Base-by-base conservation (phyloP, 305 asterid genomes). In the Coffea humblotiana region DNA sequence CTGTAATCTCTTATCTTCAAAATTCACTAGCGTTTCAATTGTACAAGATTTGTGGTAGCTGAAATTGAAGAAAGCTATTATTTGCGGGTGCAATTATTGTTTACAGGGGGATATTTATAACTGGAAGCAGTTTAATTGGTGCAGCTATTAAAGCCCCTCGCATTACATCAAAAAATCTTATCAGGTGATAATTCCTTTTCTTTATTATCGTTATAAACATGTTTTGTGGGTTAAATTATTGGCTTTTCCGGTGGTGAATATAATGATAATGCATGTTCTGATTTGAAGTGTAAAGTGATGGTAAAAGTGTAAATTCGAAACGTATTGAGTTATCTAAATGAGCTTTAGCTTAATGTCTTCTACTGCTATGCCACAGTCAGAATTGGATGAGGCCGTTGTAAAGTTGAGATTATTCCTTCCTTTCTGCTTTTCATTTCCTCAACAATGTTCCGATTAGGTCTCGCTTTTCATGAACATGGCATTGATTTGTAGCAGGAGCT, bases 61-160 rank as follows among this genome's bases (percentile, higher is more conserved):
- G 70, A 65, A 25, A 25, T 25, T 64, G 25, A 23, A 8, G 19
- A 68, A 4, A 23, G 4, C 15, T 32, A 13, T 72, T 23, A 21
- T 3, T 25, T 35, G n/a, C 32, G 23, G 43, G 60, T 6, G 37
- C 7, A 12, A 15, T 75, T 35, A 32, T 51, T 49, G 8, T 61
- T 72, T 81, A 4, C 72, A 93, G 98, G 98, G 98, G 99, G 77
- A 93, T 95, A 70, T 95, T 92, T 78, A 96, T 96, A 21, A 96
- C 98, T 48, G 98, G 99, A 61, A 95, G 99, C 84, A 93, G 99
- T 88, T 90, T 95, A 79, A 95, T 95, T 29, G 99, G 99, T 84
- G 99, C 99, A 84, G 98, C 99, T 8, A 89, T 93, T 72, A 95
- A 95, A 91, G 97, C 98, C 69, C 98, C 99, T 70, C 97, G 99